Base-by-base conservation (phyloP, 2,329 filamentous ascomycete genomes). In the Verticillium nubilum region DNA sequence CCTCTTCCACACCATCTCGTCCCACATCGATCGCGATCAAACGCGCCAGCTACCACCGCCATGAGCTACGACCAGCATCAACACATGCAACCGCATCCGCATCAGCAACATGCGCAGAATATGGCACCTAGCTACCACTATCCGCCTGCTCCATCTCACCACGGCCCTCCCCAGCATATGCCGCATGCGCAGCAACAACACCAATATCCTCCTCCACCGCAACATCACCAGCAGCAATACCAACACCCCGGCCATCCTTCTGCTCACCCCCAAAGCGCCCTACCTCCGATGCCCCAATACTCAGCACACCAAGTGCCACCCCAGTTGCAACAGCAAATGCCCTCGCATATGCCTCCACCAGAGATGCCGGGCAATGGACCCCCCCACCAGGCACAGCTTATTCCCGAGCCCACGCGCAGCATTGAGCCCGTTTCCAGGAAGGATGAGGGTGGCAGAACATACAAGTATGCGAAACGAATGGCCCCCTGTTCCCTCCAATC, bases 61-160 rank as follows among this genome's bases (percentile, higher is more conserved):
- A 64, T 64, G 62, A 64, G 60, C 33, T 64, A 63, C 61, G 62
- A 63, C 26, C 62, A 61, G 25, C 59, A 47, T 12, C 42, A 23
- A 25, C 61, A 12, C 60, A 57, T 42, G 54, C 33, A n/a, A 52
- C 19, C 60, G 15, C 56, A 25, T n/a, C 42, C 42, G 23, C 42
- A 47, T 19, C 42, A 47, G 42, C 42, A 47, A 12, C n/a, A 23
- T 23, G n/a, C 37, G 37, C 56, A 42, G 15, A 42, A 27, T 42
- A 57, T 57, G 42, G 37, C 27, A 6, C 52, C 52, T 13, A 58
- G 55, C 55, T 64, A 64, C 54, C 62, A 62, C 52, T 61, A 61
- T 23, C 55, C 61, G 47, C 33, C 42, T 15, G 28, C 58, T n/a
- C 60, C 56, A n/a, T 54, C 52, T 31, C 58, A 27, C 19, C 61